Base-by-base conservation (phyloP, 352 stramenopile species). In the Phytophthora crassamura region DNA sequence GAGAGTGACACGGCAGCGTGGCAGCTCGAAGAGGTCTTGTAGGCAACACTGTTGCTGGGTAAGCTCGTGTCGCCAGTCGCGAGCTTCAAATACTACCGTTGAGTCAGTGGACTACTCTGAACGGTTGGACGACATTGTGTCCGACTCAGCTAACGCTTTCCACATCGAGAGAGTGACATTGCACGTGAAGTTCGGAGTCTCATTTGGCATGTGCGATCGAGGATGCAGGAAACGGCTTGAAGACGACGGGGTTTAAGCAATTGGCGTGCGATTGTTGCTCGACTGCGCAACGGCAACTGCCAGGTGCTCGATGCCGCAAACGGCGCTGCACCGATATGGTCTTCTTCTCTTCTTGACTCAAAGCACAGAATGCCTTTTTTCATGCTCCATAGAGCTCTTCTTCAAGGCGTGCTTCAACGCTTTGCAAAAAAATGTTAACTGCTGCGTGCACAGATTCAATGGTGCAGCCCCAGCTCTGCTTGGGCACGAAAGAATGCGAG, bases 341-440 rank as follows among this genome's bases (percentile, higher is more conserved):
- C 25, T 5, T 6, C 3, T 25, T 25, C 2, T 4, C 22, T 25
- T 25, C 22, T 25, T 25, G 22, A n/a, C n/a, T 25, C 3, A 25
- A 25, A 25, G 22, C 22, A 25, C 22, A 25, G 22, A 3, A 25
- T 25, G 22, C 38, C 4, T 41, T 50, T 59, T 59, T 50, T 40
- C 16, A 28, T 45, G 16, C 7, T n/a, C n/a, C n/a, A n/a, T 48
- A 9, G 12, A 7, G 41, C 41, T 28, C 20, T 58, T 60, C 40
- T 67, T 67, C 59, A 61, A 67, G 34, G 59, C 25, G 18, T 58
- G 53, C 48, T 67, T 67, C 59, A 61, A 67, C 33, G 49, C 59
- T 67, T 67, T 67, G 48, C 40, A n/a, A n/a, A n/a, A 30, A 30
- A 16, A 25, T 32, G 28, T 52, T 49, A 47, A 25, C 49, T 25